Evolutionary conservation across 2,329 filamentous ascomycete species (phyloP).

Genomic region (Neofusicoccum sp.): DNA sequence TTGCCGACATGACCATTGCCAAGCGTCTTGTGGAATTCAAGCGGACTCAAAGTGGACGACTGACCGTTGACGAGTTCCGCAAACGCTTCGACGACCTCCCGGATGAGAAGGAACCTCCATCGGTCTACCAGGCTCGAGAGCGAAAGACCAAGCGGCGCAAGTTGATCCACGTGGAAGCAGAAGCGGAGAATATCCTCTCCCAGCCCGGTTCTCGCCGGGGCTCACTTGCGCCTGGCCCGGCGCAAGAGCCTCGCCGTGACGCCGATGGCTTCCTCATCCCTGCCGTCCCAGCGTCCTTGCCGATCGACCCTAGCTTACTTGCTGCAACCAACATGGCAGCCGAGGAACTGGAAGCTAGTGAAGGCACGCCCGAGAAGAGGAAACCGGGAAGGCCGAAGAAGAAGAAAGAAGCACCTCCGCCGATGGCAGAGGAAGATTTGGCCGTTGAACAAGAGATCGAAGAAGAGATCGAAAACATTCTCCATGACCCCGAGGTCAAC

Average conservation of each 20-base stretch:
- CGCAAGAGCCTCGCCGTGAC: conserved; percentile 31
- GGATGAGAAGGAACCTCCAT: conserved; percentile 66
- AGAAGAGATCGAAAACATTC: conserved; percentile 41
- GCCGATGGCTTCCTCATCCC: conserved; percentile 44
- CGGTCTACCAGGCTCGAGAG: conserved; percentile 67
- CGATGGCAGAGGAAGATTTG: conserved; percentile 45
- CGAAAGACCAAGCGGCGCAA: conserved; percentile 39
- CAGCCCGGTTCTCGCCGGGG: conserved; percentile 3
- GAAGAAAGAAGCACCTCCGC: conserved; percentile 31
- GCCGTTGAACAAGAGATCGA: conserved; percentile 48
- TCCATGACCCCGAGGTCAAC: conserved; percentile 29
- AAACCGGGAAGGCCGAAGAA: conserved; percentile 38
- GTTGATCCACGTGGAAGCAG: conserved; percentile 23
- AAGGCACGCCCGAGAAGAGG: conserved; percentile 27
- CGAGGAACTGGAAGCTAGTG: conserved; percentile 20
- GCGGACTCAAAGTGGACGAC: conserved; percentile 74
- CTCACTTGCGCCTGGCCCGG: background rate
- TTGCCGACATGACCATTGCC: conserved; percentile 88
- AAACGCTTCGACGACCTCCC: conserved; percentile 66
- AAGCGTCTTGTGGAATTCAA: conserved; percentile 91
- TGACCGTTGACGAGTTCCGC: conserved; percentile 86
- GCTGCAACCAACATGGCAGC: conserved; percentile 16
- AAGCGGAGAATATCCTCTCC: conserved; percentile 11
- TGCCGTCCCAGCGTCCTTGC: conserved; percentile 23
- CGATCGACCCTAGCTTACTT: conserved; percentile 23